A percentile compares a stretch with the other conserved stretches of the same genome.
These are phyloP conservation scores for Funneliformis geosporum DNA, from an alignment of 192 early-diverging fungal species.

Conservation along the genomic window DNA sequence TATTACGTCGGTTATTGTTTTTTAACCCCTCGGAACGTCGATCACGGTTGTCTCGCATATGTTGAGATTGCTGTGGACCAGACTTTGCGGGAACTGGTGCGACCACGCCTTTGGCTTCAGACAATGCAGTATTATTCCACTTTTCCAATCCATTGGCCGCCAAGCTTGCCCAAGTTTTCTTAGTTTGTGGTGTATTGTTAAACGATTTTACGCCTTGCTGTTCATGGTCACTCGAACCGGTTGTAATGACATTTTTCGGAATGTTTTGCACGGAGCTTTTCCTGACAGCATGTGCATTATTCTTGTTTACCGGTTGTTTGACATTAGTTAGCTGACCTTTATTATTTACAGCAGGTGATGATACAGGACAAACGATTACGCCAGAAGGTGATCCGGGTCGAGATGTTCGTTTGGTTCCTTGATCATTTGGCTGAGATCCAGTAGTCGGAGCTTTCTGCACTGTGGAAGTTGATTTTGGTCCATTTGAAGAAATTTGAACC, in stretches of 20 bases:
- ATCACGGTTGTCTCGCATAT: background rate
- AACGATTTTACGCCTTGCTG: background rate
- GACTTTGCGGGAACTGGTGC: conserved; percentile 29
- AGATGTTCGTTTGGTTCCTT: background rate
- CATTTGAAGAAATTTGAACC: background rate
- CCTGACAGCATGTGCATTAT: background rate
- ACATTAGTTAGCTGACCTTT: background rate
- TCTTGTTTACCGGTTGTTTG: background rate
- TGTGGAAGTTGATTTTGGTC: background rate
- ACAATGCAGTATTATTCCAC: conserved; percentile 45
- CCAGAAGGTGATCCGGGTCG: background rate
- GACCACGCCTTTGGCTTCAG: conserved; percentile 32
- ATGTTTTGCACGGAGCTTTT: background rate
- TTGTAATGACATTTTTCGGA: background rate
- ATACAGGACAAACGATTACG: background rate
- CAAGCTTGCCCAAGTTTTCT: conserved; percentile 78
- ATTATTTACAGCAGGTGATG: background rate
- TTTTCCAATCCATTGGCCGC: conserved; percentile 56
- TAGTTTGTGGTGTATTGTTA: conserved; percentile 34
- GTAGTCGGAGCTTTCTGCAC: background rate
- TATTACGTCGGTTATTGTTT: background rate
- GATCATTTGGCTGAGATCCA: background rate
- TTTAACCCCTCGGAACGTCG: background rate
- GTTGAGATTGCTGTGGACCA: conserved; percentile 2
- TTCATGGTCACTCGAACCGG: background rate